phyloP scores from a whole-genome alignment of 495 filamentous ascomycete genomes.

The Collariella sp. region DNA sequence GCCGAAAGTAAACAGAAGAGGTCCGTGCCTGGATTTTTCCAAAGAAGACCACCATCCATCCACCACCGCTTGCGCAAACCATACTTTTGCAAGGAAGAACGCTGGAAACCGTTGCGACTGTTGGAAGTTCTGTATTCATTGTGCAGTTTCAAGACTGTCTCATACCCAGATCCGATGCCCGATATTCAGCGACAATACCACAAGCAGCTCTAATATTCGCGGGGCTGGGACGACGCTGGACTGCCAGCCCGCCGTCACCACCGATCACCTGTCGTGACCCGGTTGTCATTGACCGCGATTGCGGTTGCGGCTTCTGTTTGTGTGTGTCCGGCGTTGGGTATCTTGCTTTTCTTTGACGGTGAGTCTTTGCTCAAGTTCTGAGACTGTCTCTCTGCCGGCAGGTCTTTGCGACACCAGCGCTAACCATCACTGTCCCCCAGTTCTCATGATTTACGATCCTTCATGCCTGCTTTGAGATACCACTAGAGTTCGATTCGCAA shows the following conservation, averaged over 20 bases:
- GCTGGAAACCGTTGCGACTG: conserved; percentile 4
- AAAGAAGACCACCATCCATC: conserved; percentile 5
- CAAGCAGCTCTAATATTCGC: background rate
- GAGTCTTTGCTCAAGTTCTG: background rate
- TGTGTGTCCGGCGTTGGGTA: conserved; percentile 17
- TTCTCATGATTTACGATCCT: conserved; percentile 23
- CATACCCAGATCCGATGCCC: conserved; percentile 10
- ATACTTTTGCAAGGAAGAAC: background rate
- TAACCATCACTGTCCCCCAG: background rate
- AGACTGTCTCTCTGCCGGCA: background rate
- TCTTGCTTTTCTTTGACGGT: conserved; percentile 12
- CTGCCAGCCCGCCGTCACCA: no score
- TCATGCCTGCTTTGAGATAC: conserved; percentile 34
- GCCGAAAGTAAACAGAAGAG: conserved; percentile 26
- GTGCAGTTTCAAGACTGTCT: conserved; percentile 3
- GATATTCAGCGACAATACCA: conserved; percentile 4
- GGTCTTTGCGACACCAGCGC: background rate
- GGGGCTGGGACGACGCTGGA: conserved; percentile 6
- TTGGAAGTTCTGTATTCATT: background rate
- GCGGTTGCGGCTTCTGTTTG: conserved; percentile 9
- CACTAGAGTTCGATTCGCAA: conserved; percentile 19
- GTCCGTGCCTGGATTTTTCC: conserved; percentile 13
- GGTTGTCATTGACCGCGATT: conserved; percentile 7
- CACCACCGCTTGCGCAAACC: conserved; percentile 9
- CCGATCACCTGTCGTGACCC: no score